phyloP scores from a whole-genome alignment of 441 rosid genomes.

The Adansonia madagascariensis region DNA sequence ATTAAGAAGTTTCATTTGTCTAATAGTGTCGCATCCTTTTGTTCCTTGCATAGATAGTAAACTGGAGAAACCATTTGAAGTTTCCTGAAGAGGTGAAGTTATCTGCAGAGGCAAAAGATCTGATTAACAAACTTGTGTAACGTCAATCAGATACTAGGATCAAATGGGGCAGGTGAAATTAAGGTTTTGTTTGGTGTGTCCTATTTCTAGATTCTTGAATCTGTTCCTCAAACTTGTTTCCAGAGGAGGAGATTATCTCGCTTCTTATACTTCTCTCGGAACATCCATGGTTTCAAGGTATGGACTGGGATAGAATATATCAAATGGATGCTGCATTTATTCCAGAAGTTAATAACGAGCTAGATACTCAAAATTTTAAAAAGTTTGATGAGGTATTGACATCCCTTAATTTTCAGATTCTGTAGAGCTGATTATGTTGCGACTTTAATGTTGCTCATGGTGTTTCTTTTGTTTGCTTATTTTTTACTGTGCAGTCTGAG shows the following conservation, averaged over 20 bases:
- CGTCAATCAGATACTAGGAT: conserved; percentile 67
- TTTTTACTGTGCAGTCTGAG: conserved; percentile 49
- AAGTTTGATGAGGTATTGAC: conserved; percentile 63
- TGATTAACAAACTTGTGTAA: conserved; percentile 61
- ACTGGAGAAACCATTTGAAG: conserved; percentile 75
- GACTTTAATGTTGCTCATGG: background rate
- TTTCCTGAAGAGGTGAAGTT: conserved; percentile 74
- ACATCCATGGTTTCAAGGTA: conserved; percentile 62
- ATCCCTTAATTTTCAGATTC: conserved; percentile 11
- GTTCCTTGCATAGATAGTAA: conserved; percentile 53
- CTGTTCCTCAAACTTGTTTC: conserved; percentile 15
- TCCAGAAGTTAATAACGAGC: conserved; percentile 68
- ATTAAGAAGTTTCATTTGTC: conserved; percentile 12
- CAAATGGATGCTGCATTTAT: conserved; percentile 74
- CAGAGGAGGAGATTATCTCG: conserved; percentile 27
- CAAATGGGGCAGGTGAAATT: conserved; percentile 67
- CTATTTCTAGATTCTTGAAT: conserved; percentile 31
- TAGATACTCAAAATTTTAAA: conserved; percentile 75
- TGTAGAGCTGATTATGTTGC: conserved; percentile 20
- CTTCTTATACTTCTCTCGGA: conserved; percentile 42
- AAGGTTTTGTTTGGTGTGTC: conserved; percentile 61
- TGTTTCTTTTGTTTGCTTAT: conserved; percentile 18
- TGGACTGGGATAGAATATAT: conserved; percentile 62
- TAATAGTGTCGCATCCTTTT: conserved; percentile 21
- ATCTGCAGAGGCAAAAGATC: conserved; percentile 63